phyloP scores from a whole-genome alignment of 1,284 basidiomycete species.

The Apiotrichum sp. region DNA sequence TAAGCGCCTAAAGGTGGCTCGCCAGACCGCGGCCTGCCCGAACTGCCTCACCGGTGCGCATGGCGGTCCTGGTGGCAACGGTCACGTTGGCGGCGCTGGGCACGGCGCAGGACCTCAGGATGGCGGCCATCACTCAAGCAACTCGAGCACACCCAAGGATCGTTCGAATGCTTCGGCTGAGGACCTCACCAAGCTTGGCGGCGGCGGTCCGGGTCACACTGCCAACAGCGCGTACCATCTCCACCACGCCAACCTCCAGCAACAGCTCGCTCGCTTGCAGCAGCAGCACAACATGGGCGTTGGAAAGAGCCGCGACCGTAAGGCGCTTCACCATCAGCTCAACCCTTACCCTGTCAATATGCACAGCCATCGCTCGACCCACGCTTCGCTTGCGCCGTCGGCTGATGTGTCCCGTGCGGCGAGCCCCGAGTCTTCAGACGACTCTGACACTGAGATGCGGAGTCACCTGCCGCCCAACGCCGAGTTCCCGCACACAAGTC shows the following conservation, averaged over 20 bases:
- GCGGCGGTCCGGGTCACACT: constrained; percentile 7
- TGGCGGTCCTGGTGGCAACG: constrained; percentile 14
- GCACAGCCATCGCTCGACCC: constrained; percentile 27
- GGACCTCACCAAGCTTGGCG: constrained; percentile 29
- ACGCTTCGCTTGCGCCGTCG: constrained; percentile 27
- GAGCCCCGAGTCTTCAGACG: constrained; percentile 40
- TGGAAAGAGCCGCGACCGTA: constrained; percentile 4
- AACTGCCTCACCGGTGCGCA: constrained; percentile 39
- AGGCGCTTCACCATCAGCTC: constrained; percentile 20
- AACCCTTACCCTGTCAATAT: constrained; percentile 39
- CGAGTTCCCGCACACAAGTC: constrained; percentile 35
- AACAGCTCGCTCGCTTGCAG: constrained; percentile 33
- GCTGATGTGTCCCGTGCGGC: constrained; percentile 38
- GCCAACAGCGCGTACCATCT: constrained; percentile 27
- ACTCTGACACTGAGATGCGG: constrained; percentile 40
- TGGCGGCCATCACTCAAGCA: constrained; percentile 37
- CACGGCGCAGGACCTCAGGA: constrained; percentile 25
- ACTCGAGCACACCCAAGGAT: constrained; percentile 40
- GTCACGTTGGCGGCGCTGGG: constrained; percentile 23
- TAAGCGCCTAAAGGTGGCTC: constrained; percentile 48
- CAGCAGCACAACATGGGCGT: constrained; percentile 30
- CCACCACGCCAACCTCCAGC: constrained; percentile 35
- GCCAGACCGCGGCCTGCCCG: constrained; percentile 45
- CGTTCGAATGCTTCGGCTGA: constrained; percentile 32
- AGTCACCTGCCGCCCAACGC: neutral